Evolutionary conservation across 257 asterid genomes (phyloP).

Genomic region (Asclepias syriaca): DNA sequence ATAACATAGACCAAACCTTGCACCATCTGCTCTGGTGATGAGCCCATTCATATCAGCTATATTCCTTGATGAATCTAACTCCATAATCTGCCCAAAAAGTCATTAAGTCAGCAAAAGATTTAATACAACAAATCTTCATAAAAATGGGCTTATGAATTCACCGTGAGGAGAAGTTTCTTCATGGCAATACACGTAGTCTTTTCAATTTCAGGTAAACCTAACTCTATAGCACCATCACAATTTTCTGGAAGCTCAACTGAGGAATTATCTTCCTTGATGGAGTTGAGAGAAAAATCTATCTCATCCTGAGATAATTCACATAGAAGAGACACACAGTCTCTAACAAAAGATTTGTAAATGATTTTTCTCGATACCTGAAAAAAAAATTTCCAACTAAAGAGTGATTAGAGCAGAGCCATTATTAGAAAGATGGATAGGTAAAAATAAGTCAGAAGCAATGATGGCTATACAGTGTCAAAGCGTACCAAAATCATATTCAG

Average conservation of each 20-base stretch:
- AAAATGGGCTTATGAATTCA: conserved; percentile 30
- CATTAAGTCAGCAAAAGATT: conserved; percentile 13
- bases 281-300: conserved; percentile 29
- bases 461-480: conserved; percentile 6
- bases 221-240: conserved; percentile 28
- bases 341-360: conserved; percentile 50
- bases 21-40: conserved; percentile 80
- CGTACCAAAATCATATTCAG: conserved; percentile 77
- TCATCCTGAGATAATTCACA: conserved; percentile 32
- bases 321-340: conserved; percentile 51
- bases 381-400: not conserved
- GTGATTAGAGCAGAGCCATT: not conserved
- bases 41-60: conserved; percentile 62
- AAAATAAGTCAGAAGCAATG: conserved; percentile 1
- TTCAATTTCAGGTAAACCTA: conserved; percentile 63
- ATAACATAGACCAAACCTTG: conserved; percentile 40
- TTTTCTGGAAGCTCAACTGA: conserved; percentile 26
- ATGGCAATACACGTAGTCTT: conserved; percentile 45
- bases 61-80: conserved; percentile 63
- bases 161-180: conserved; percentile 61
- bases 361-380: conserved; percentile 86
- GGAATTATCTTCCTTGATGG: conserved; percentile 24
- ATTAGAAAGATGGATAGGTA: not conserved
- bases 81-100: conserved; percentile 52
- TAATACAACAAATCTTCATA: conserved; percentile 16